Base-by-base conservation (phyloP, 768 basidiomycete species). In the Mycena amicta region DNA sequence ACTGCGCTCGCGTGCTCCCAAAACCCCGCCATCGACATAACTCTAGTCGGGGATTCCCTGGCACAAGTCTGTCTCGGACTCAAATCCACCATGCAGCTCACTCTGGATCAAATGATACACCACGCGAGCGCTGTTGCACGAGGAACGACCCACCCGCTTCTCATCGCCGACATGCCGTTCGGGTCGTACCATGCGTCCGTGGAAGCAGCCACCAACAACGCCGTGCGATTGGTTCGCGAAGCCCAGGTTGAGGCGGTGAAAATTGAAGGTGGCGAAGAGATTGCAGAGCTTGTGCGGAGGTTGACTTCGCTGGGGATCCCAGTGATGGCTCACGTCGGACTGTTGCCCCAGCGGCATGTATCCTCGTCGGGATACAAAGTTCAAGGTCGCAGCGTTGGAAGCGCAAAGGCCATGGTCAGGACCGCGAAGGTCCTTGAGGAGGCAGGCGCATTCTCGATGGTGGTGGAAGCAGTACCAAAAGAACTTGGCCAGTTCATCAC, bases 41-140 rank as follows among this genome's bases (percentile, higher is more conserved):
- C 86, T 59, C 88, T 98, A 59, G 88, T 99, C 58, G 96, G 96
- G 64, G 96, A 99, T 75, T 97, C 94, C 16, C 83, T 98, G 52
- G 94, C 96, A 5, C 97, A 98, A 76, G 96, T 98, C 43, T 93
- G 93, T 65, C 83, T 97, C 62, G 96, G 96, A 1, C 90, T 95
- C 74, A 69, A 81, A 20, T 88, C 88, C 20, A 98, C 96, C 3
- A 97, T 89, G 31, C 82, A 84, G 53, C 85, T 99, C 67, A 92
- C 93, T 15, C 79, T 98, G 67, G 82, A 88, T 65, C 93, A 95
- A 70, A 93, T 98, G 89, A 85, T 98, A 56, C 94, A 98, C 71
- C 96, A 98, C 72, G 81, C 87, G 50, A 84, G 85, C 40, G 92
- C 95, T 39, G 95, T 95, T 55, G 80, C 90, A 12, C 85, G 93